phyloP scores from a whole-genome alignment of 1,284 basidiomycete species.

The Coriolopsis trogii region DNA sequence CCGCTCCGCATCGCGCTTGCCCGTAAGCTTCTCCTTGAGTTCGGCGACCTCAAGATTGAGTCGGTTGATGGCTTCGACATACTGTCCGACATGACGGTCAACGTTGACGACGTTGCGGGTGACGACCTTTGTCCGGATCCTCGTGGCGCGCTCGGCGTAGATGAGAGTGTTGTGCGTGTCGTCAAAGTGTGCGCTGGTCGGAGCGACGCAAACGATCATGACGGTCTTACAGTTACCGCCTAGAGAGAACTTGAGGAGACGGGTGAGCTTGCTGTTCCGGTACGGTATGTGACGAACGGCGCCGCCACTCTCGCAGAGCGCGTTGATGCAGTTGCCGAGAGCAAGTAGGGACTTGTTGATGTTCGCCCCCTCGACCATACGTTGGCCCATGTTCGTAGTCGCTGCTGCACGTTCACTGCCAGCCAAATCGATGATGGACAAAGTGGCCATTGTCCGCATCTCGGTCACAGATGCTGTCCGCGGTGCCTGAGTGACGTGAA shows the following conservation, averaged over 20 bases:
- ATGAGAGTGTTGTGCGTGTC: conserved; percentile 97
- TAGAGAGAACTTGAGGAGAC: conserved; percentile 93
- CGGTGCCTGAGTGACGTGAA: conserved; percentile 88
- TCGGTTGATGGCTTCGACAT: conserved; percentile 91
- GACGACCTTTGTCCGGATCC: conserved; percentile 94
- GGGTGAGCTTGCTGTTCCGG: conserved; percentile 95
- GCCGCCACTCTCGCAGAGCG: conserved; percentile 88
- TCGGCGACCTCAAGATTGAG: conserved; percentile 84
- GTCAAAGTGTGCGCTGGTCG: conserved; percentile 93
- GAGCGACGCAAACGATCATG: conserved; percentile 96
- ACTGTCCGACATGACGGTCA: conserved; percentile 90
- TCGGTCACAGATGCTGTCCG: conserved; percentile 81
- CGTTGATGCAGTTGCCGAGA: conserved; percentile 95
- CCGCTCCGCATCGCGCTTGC: conserved; percentile 62
- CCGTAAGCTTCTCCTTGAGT: conserved; percentile 83
- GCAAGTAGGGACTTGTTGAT: conserved; percentile 97
- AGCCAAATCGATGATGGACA: conserved; percentile 96
- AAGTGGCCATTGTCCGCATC: conserved; percentile 80
- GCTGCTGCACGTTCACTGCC: conserved; percentile 95
- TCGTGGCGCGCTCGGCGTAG: conserved; percentile 95
- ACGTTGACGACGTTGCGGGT: conserved; percentile 94
- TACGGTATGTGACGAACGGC: conserved; percentile 90
- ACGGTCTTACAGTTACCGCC: conserved; percentile 98
- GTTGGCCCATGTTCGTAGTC: conserved; percentile 94
- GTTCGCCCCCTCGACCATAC: conserved; percentile 96